These are phyloP conservation scores for Fonsecaea erecta DNA, from an alignment of 2,329 filamentous ascomycete genomes.

Conservation along the genomic window DNA sequence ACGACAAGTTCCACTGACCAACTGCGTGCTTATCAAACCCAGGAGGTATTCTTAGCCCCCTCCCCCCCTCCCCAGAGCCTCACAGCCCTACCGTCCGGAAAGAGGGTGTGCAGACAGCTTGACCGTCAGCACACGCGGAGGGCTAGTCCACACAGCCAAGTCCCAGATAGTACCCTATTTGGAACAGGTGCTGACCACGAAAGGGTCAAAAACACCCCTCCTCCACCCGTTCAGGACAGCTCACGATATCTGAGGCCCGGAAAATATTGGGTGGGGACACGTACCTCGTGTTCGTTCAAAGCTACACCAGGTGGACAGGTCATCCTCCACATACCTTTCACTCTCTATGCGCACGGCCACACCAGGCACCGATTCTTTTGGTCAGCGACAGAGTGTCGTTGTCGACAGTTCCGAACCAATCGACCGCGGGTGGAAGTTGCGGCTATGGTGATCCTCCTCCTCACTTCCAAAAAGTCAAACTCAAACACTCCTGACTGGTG, in stretches of 20 bases:
- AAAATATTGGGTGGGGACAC: not conserved
- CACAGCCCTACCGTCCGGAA: not conserved
- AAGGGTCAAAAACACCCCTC: not conserved
- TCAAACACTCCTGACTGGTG: not conserved
- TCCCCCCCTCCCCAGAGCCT: not conserved
- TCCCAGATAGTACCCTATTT: not conserved
- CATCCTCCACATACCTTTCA: not conserved
- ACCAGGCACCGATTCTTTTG: conserved; percentile 10
- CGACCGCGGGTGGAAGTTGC: not conserved
- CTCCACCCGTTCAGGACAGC: not conserved
- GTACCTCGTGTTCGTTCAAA: conserved; percentile 3
- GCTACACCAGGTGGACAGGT: not conserved
- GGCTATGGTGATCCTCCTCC: not conserved
- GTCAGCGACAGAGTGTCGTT: conserved; percentile 2
- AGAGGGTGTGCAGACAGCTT: not conserved
- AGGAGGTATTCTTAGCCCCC: not conserved
- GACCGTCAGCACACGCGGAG: not conserved
- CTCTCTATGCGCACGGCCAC: not conserved
- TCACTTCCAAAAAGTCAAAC: not conserved
- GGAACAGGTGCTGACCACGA: not conserved
- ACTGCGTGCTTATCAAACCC: not conserved
- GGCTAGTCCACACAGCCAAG: not conserved
- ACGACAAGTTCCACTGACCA: not conserved
- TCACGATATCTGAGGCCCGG: not conserved
- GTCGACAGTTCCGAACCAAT: not conserved